Evolutionary conservation across 192 early-diverging fungal species (phyloP), one percentile per base, ranked within the genome.

Genomic region (Backusella liffmaniae): DNA sequence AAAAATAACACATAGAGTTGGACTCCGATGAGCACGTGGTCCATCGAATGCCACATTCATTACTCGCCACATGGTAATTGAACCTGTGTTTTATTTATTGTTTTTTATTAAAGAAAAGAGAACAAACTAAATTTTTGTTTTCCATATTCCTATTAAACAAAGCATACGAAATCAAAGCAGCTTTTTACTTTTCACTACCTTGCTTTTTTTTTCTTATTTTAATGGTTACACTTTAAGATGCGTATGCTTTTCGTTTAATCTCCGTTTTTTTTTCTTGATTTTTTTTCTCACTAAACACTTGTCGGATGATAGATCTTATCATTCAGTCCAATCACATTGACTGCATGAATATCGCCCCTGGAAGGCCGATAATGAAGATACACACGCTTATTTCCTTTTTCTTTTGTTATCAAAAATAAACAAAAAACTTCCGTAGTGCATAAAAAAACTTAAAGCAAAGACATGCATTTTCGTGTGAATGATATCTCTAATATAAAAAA

Each of bases 181-280:
- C 37, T 39, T 44, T 44, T 44, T 13, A 0, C 13, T 44, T 53
- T n/a, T n/a, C 15, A 36, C 35, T 6, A 1, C 7, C 34, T 9
- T 26, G 10, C 23, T 66, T 66, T 66, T 34, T 32, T 13, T 15
- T 34, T 66, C 29, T 35, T 13, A n/a, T 34, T 36, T 67, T 1
- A 26, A 30, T 8, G 62, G 66, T 15, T 36, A 67, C 35, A 36
- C 35, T 35, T 67, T 35, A 5, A 35, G 16, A 67, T 36, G 34
- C 21, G 29, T 32, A 67, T 67, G 46, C 66, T 67, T 59, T 59
- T 59, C 10, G 53, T 59, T 59, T 62, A 62, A 62, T 62, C 56
- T 62, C 56, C 56, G 56, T 62, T 26, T 29, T 12, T 62, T 12
- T 26, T 62, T 62, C 12, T 62, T 29, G 7, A 26, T 5, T 23